Percentiles rank a stretch among this genome's conserved stretches.
phyloP scores from a whole-genome alignment of 2,329 filamentous ascomycete species.

The Sporothrix mexicana region DNA sequence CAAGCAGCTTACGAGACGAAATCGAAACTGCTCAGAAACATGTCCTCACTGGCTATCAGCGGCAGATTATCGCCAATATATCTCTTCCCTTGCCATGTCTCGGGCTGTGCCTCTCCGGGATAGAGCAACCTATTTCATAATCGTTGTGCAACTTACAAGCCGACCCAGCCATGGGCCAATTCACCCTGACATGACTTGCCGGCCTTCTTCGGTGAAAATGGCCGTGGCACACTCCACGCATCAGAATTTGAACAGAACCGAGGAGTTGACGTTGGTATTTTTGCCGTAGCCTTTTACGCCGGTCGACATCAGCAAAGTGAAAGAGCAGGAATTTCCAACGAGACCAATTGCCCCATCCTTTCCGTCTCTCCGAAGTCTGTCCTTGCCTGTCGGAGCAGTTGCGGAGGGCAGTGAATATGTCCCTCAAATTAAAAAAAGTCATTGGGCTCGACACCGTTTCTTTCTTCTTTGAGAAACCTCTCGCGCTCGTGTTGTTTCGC shows the following conservation, averaged over 20 bases:
- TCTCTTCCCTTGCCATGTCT: neutral
- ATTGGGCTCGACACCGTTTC: slow-evolving; percentile 12
- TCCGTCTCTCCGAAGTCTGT: neutral
- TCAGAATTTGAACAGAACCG: no score
- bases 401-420: neutral
- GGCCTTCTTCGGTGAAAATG: slow-evolving; percentile 2
- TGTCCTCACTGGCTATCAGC: neutral
- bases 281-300: no score
- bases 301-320: neutral
- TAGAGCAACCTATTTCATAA: neutral
- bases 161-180: neutral
- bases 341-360: neutral
- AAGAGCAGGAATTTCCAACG: neutral
- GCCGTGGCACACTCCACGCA: slow-evolving; percentile 1
- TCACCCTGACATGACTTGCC: neutral
- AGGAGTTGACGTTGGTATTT: no score
- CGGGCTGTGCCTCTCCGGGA: slow-evolving; percentile 17
- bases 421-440: neutral
- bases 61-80: neutral
- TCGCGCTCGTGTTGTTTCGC: slow-evolving; percentile 11
- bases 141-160: neutral
- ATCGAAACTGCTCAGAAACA: neutral
- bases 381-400: slow-evolving; percentile 5
- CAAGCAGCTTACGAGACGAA: slow-evolving; percentile 16
- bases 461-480: neutral